Base-by-base conservation (phyloP, 805 yeast genomes). In the Kazachstania martiniae region DNA sequence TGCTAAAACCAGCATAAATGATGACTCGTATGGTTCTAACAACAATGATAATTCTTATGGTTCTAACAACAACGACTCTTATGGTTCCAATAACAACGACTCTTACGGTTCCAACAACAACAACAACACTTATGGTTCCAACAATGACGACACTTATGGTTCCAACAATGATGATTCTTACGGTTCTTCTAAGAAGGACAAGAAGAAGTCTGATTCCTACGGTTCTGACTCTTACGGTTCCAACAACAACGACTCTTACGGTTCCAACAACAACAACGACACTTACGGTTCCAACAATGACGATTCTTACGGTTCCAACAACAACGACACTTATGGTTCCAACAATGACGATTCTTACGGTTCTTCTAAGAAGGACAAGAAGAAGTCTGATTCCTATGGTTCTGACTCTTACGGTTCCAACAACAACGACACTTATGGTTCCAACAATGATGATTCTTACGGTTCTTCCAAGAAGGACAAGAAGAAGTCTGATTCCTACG, bases 81-180 rank as follows among this genome's bases (percentile, higher is more conserved):
- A 51, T 36, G 56, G 50, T 33, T 36, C 43, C 33, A 46, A 49
- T 28, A 55, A 56, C 43, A 42, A 49, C 32, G 47, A 47, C 36
- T 51, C 58, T 9, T 50, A 51, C 36, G 56, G 50, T 31, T 39
- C 44, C 32, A 46, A 48, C 28, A 55, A 55, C 43, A 56, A 56
- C 43, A 43, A 49, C 30, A 46, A 47, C 36, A 51, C 58, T 19
- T 47, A 50, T 29, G 47, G 46, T 35, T 39, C 38, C 37, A 34
- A 35, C 37, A 42, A 42, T 37, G 36, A 41, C 29, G 47, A 43
- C 41, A 42, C 47, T 15, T 53, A 50, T 33, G 52, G 46, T 25
- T 42, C 49, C 41, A 40, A 44, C 41, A 35, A 39, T 25, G 39
- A 46, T 5, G 12, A 22, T 36, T 50, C 55, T n/a, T 46, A 44